Base-by-base conservation (phyloP, 1,284 basidiomycete genomes). In the Apiotrichum sp. region DNA sequence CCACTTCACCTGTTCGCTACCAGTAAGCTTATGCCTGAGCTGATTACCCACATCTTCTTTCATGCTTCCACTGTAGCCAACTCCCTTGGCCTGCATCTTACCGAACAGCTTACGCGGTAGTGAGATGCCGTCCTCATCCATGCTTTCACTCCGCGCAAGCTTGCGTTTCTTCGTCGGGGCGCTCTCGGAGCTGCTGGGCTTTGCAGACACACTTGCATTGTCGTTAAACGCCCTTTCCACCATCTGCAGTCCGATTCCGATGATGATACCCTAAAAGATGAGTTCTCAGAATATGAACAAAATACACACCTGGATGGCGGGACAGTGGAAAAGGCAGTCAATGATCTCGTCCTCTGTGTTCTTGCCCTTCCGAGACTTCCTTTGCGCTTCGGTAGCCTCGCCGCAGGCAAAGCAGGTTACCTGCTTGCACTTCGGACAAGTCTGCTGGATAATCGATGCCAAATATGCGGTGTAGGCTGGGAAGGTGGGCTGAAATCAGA, bases 381-480 rank as follows among this genome's bases (percentile, higher is more conserved):
- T 51, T 52, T 34, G 14, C 29, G 14, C 8, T 29, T 13, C 50
- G 22, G 57, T 40, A 75, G 74, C 33, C 72, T 93, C 89, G 32
- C 88, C 88, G 65, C 91, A 95, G 9, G 90, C 91, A 58, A 88
- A 80, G 74, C 91, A 95, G 62, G 86, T 86, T 42, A 81, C 78
- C 55, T 80, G 80, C 49, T 77, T 73, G 76, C 91, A 95, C 53
- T 75, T 76, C 34, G 78, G 77, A 72, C 91, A 95, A 31, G 71
- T 80, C 50, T 80, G 80, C 46, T 78, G 81, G 40, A 88, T 81
- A 58, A 82, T 79, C 48, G 72, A 77, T 50, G 78, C 78, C 49
- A 93, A 75, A 61, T 86, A 82, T 9, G 81, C 70, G 62, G 84
- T 83, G 70, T 90, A 93, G 22, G 76, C 78, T 3, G 82, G 71